Conservation (phyloP, 352 stramenopile genomes). For the Phytophthora megakarya region DNA sequence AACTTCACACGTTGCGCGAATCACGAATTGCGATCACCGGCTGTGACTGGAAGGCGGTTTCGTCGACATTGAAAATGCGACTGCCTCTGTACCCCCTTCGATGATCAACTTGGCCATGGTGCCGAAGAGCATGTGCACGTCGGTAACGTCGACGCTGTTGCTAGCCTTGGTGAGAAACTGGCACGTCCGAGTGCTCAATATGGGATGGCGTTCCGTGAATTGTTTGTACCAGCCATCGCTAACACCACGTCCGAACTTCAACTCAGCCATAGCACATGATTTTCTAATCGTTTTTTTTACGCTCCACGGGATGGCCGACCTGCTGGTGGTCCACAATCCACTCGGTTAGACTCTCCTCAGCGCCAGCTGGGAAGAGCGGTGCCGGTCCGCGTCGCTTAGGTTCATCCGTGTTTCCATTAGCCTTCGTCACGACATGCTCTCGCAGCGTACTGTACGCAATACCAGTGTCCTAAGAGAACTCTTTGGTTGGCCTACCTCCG, state of each 20-base stretch:
- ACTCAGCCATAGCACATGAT: not conserved
- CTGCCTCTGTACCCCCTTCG: not conserved
- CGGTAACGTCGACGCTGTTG: not conserved
- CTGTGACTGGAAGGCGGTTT: slow-evolving; percentile 29
- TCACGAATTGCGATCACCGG: slow-evolving; percentile 22
- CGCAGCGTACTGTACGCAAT: not conserved
- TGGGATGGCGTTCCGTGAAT: not conserved
- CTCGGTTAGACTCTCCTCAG: not conserved
- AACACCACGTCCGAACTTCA: not conserved
- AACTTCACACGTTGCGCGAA: slow-evolving; percentile 31
- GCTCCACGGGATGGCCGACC: too few species aligned
- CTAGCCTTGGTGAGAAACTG: not conserved
- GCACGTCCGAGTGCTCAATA: not conserved
- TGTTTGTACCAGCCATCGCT: not conserved
- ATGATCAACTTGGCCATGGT: slow-evolving; percentile 16
- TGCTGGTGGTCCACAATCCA: not conserved
- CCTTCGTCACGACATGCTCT: not conserved
- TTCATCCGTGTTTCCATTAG: too few species aligned
- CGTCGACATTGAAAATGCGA: slow-evolving; percentile 36
- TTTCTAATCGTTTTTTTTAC: too few species aligned
- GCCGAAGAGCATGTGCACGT: slow-evolving; percentile 3
- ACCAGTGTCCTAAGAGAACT: too few species aligned
- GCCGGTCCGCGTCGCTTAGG: not conserved
- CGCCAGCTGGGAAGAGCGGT: not conserved
- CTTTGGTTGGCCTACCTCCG: too few species aligned